These are phyloP conservation scores for Chamaecrista fasciculata DNA, from an alignment of 306 rosid genomes.

Conservation along the genomic window DNA sequence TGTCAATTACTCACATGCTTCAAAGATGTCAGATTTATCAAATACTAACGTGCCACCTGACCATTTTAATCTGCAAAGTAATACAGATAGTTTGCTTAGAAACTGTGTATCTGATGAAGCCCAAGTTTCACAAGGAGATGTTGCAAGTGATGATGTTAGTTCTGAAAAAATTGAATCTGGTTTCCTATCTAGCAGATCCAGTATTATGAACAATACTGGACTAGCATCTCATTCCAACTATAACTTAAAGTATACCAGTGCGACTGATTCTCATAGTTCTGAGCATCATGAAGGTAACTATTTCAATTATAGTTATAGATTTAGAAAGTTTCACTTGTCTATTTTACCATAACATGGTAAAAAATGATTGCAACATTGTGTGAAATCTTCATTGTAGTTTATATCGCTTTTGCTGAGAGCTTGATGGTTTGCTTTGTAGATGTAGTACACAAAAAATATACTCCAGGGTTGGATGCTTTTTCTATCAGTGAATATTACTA, in stretches of 20 bases:
- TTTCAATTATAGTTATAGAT: constrained; percentile 9
- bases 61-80: constrained; percentile 25
- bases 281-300: constrained; percentile 46
- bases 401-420: not conserved
- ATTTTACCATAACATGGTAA: not conserved
- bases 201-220: constrained; percentile 16
- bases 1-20: not conserved
- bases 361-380: not conserved
- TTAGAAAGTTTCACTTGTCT: not conserved
- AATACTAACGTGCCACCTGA: constrained; percentile 29
- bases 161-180: constrained; percentile 34
- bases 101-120: constrained; percentile 34
- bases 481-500: not conserved
- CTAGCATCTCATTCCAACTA: constrained; percentile 30
- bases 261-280: constrained; percentile 18
- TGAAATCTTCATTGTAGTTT: not conserved
- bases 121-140: constrained; percentile 31
- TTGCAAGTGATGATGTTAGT: constrained; percentile 19
- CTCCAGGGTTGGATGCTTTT: not conserved
- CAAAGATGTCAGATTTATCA: constrained; percentile 22
- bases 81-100: constrained; percentile 31
- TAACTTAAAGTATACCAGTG: constrained; percentile 31
- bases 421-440: not conserved
- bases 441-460: not conserved
- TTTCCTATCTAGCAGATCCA: constrained; percentile 33